Conservation (phyloP, 2,329 filamentous ascomycete species). For the Claviceps sp. region DNA sequence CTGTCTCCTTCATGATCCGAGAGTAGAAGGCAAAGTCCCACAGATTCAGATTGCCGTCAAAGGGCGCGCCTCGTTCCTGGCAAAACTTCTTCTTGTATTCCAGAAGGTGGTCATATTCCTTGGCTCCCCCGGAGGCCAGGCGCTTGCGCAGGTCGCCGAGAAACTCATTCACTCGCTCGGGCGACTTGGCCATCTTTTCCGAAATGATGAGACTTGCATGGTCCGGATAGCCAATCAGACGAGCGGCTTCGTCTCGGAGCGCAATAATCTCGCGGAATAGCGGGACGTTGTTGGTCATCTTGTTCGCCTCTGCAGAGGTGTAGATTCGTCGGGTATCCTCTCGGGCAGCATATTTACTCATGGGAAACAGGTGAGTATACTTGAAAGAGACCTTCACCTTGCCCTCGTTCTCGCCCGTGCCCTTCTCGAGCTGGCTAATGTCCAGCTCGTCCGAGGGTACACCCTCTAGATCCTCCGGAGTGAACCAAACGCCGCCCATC, state of each 20-base stretch:
- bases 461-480: slow-evolving; percentile 57
- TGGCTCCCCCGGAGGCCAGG: slow-evolving; percentile 53
- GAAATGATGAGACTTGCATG: slow-evolving; percentile 66
- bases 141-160: slow-evolving; percentile 55
- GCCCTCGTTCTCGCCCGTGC: slow-evolving; percentile 57
- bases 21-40: slow-evolving; percentile 78
- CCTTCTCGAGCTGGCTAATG: slow-evolving; percentile 53
- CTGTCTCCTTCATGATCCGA: slow-evolving; percentile 65
- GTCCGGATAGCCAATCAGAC: slow-evolving; percentile 62
- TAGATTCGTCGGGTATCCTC: slow-evolving; percentile 50
- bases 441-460: slow-evolving; percentile 59
- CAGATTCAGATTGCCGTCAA: slow-evolving; percentile 62
- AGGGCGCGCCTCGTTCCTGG: slow-evolving; percentile 41
- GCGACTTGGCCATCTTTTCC: slow-evolving; percentile 75
- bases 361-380: slow-evolving; percentile 68
- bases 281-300: slow-evolving; percentile 55
- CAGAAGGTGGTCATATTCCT: slow-evolving; percentile 58
- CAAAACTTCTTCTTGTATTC: slow-evolving; percentile 61
- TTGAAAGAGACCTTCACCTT: slow-evolving; percentile 69
- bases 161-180: slow-evolving; percentile 59
- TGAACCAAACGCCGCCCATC: slow-evolving; percentile 70
- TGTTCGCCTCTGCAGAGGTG: slow-evolving; percentile 3
- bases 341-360: slow-evolving; percentile 63
- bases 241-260: slow-evolving; percentile 65
- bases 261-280: slow-evolving; percentile 64